These are phyloP conservation scores for Penicillium samsonianum DNA, from an alignment of 495 filamentous ascomycete species.

Conservation along the genomic window DNA sequence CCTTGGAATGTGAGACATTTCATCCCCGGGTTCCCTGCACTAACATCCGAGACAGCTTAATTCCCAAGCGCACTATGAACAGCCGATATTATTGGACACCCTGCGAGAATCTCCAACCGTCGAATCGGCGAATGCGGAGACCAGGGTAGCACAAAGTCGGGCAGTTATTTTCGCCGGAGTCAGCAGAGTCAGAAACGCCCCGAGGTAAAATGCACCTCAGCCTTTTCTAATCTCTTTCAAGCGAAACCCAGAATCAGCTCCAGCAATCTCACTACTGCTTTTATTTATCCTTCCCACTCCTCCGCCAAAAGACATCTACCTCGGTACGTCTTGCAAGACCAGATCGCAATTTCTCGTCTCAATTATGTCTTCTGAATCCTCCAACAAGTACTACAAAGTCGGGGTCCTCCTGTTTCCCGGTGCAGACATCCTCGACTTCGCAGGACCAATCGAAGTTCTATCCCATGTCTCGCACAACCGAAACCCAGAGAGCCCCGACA, in stretches of 20 bases:
- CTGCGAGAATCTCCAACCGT: neutral
- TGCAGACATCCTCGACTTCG: constrained; percentile 63
- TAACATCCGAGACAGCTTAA: neutral
- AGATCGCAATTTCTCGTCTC: constrained; percentile 5
- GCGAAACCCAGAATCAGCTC: neutral
- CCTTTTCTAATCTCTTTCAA: neutral
- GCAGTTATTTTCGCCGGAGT: constrained; percentile 2
- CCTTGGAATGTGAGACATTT: neutral
- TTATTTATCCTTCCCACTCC: neutral
- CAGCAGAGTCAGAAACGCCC: constrained; percentile 8
- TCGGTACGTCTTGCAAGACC: neutral
- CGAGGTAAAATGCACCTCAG: constrained; percentile 11
- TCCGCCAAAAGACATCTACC: neutral
- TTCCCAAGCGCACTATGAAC: constrained; percentile 2
- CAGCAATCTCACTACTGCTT: neutral
- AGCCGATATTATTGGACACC: neutral
- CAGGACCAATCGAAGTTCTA: constrained; percentile 63
- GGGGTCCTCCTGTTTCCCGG: constrained; percentile 47
- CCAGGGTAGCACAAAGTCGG: constrained; percentile 20
- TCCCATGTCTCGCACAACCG: constrained; percentile 36
- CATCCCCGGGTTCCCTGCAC: neutral
- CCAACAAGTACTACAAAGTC: constrained; percentile 30
- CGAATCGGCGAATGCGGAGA: constrained; percentile 8
- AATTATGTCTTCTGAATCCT: constrained; percentile 16
- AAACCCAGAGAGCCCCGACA: constrained; percentile 30